Percentiles rank a stretch among this genome's conserved stretches.
Evolutionary conservation across 2,329 filamentous ascomycete species (phyloP).

Genomic region (Fusarium sp.): DNA sequence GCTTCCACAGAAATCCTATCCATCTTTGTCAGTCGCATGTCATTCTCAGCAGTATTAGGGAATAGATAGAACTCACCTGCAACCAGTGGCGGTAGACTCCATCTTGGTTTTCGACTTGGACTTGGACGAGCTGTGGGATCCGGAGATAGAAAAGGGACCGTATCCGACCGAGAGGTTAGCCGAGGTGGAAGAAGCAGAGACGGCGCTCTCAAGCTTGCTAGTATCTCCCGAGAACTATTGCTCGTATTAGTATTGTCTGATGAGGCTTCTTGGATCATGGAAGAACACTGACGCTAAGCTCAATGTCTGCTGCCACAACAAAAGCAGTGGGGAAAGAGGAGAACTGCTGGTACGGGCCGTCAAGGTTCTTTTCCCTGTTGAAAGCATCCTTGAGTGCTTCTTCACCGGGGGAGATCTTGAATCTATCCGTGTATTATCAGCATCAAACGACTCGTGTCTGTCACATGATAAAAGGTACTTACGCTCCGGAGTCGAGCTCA

Average conservation of each 20-base stretch:
- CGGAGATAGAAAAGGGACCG: constrained; percentile 4
- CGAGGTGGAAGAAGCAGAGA: background rate
- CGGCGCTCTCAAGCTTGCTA: constrained; percentile 1
- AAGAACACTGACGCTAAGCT: background rate
- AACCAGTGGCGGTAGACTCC: constrained; percentile 11
- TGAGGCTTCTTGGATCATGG: background rate
- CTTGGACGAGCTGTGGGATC: background rate
- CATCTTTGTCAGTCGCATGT: background rate
- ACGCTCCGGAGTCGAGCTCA: background rate
- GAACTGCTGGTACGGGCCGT: constrained; percentile 2
- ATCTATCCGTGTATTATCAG: background rate
- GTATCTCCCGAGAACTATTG: constrained; percentile 10
- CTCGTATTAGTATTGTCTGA: constrained; percentile 2
- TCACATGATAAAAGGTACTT: too few relatives aligned
- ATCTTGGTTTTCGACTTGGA: constrained; percentile 15
- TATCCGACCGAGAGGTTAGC: constrained; percentile 10
- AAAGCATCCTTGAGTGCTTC: background rate
- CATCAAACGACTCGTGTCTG: too few relatives aligned
- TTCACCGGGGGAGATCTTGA: background rate
- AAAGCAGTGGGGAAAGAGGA: constrained; percentile 12
- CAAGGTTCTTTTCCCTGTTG: background rate
- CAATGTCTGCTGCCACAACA: constrained; percentile 8
- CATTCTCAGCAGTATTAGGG: too few relatives aligned
- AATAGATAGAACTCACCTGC: background rate
- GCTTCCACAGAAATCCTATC: constrained; percentile 4